Conservation (phyloP, 768 basidiomycete genomes). For the Paxillus rubicundulus region DNA sequence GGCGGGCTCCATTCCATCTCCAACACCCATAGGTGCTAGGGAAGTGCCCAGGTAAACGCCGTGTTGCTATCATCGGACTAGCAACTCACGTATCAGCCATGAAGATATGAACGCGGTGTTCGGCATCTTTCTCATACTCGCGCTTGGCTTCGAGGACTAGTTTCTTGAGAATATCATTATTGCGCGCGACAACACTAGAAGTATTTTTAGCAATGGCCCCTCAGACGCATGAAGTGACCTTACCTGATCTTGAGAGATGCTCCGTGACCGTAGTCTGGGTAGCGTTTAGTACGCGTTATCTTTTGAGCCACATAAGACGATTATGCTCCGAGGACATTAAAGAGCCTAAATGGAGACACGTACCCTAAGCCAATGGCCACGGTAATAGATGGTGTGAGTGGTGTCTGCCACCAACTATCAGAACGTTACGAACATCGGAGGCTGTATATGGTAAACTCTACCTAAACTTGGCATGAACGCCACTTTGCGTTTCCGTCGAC, state of each 20-base stretch:
- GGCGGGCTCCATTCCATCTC: slow-evolving; percentile 86
- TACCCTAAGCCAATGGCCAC: slow-evolving; percentile 84
- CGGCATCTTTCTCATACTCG: slow-evolving; percentile 88
- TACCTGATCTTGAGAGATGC: slow-evolving; percentile 80
- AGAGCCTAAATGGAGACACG: slow-evolving; percentile 21
- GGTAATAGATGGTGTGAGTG: slow-evolving; percentile 87
- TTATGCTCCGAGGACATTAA: slow-evolving; percentile 18
- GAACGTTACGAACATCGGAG: slow-evolving; percentile 12
- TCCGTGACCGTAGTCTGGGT: slow-evolving; percentile 72
- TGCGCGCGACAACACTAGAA: slow-evolving; percentile 78
- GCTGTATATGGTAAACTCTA: slow-evolving; percentile 34
- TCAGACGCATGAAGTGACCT: slow-evolving; percentile 9
- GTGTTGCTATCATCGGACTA: slow-evolving; percentile 6
- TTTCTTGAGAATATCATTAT: slow-evolving; percentile 83
- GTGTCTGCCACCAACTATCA: slow-evolving; percentile 52
- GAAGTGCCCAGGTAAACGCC: slow-evolving; percentile 3
- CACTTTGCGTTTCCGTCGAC: slow-evolving; percentile 73
- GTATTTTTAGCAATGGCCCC: slow-evolving; percentile 16
- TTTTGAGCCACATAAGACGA: slow-evolving; percentile 31
- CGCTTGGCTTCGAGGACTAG: slow-evolving; percentile 85
- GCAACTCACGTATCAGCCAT: slow-evolving; percentile 79
- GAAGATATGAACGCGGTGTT: slow-evolving; percentile 87
- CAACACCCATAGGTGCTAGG: slow-evolving; percentile 69
- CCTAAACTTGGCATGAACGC: slow-evolving; percentile 85
- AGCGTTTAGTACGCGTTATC: slow-evolving; percentile 81